phyloP scores from a whole-genome alignment of 495 filamentous ascomycete genomes.

The Chaetomium cochliodes region DNA sequence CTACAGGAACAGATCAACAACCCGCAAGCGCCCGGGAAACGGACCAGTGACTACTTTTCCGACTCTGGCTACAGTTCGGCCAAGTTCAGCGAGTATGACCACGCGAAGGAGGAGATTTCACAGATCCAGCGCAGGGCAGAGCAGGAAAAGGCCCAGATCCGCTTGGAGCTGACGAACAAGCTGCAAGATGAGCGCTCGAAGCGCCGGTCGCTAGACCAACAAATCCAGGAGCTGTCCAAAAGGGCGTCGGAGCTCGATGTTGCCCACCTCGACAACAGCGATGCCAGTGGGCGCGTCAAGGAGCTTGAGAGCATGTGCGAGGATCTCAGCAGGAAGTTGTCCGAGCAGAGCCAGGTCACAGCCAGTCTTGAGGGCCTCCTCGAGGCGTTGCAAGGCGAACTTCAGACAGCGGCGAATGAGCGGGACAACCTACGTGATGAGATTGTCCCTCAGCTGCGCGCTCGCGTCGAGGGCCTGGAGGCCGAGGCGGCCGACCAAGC shows the following conservation, averaged over 20 bases:
- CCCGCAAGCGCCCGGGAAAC: slow-evolving; percentile 60
- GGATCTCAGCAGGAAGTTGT: slow-evolving; percentile 73
- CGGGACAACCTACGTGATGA: slow-evolving; percentile 89
- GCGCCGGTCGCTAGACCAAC: slow-evolving; percentile 72
- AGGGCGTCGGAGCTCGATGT: slow-evolving; percentile 61
- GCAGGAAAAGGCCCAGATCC: slow-evolving; percentile 86
- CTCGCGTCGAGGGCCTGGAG: slow-evolving; percentile 76
- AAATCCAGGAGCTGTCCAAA: slow-evolving; percentile 76
- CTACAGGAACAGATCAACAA: slow-evolving; percentile 71
- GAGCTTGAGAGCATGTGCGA: slow-evolving; percentile 81
- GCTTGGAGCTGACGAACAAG: slow-evolving; percentile 76
- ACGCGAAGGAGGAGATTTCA: slow-evolving; percentile 78
- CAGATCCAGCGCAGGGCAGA: slow-evolving; percentile 78
- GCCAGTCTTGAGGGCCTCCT: slow-evolving; percentile 93
- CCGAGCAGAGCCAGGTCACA: slow-evolving; percentile 83
- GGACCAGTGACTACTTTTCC: slow-evolving; percentile 97
- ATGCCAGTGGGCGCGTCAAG: slow-evolving; percentile 56
- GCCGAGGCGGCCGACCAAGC: slow-evolving; percentile 63
- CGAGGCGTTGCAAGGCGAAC: slow-evolving; percentile 74
- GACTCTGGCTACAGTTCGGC: slow-evolving; percentile 89
- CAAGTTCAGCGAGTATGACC: slow-evolving; percentile 64
- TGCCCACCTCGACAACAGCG: slow-evolving; percentile 45
- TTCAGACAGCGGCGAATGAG: slow-evolving; percentile 80
- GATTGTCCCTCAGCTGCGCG: slow-evolving; percentile 68
- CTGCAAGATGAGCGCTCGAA: slow-evolving; percentile 78